A percentile compares a stretch with the other conserved stretches of the same genome.
phyloP scores from a whole-genome alignment of 331 rosid species.

The Saraca asoca region DNA sequence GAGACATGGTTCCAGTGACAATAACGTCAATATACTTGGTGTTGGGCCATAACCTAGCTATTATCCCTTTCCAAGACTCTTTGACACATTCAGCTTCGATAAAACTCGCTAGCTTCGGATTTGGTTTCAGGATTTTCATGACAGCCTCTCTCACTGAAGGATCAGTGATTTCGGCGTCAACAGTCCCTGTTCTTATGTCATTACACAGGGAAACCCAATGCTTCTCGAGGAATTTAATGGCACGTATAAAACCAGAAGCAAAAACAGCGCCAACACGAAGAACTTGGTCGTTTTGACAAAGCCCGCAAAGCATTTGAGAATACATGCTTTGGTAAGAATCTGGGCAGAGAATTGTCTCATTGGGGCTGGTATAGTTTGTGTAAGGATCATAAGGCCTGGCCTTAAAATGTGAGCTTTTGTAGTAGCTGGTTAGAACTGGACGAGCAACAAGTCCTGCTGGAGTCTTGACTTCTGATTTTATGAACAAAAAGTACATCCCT shows the following conservation, averaged over 20 bases:
- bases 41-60: conserved; percentile 56
- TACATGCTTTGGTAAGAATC: conserved; percentile 60
- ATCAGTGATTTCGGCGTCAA: conserved; percentile 40
- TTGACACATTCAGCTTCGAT: conserved; percentile 41
- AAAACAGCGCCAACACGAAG: conserved; percentile 60
- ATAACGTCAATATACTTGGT: conserved; percentile 56
- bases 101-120: conserved; percentile 45
- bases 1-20: conserved; percentile 61
- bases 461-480: conserved; percentile 49
- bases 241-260: conserved; percentile 57
- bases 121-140: conserved; percentile 44
- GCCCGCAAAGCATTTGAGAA: conserved; percentile 58
- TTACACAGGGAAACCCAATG: conserved; percentile 42
- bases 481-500: conserved; percentile 58
- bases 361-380: conserved; percentile 55
- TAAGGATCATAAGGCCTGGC: conserved; percentile 43
- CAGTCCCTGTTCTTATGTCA: conserved; percentile 48
- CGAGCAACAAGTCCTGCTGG: conserved; percentile 55
- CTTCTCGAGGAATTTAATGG: conserved; percentile 52
- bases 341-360: conserved; percentile 50
- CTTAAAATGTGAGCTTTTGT: conserved; percentile 47
- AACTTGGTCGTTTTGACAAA: conserved; percentile 41
- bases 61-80: conserved; percentile 50
- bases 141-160: conserved; percentile 49
- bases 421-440: conserved; percentile 56